Conservation (phyloP, 208 protist species). For the Phytomonas sp. region DNA sequence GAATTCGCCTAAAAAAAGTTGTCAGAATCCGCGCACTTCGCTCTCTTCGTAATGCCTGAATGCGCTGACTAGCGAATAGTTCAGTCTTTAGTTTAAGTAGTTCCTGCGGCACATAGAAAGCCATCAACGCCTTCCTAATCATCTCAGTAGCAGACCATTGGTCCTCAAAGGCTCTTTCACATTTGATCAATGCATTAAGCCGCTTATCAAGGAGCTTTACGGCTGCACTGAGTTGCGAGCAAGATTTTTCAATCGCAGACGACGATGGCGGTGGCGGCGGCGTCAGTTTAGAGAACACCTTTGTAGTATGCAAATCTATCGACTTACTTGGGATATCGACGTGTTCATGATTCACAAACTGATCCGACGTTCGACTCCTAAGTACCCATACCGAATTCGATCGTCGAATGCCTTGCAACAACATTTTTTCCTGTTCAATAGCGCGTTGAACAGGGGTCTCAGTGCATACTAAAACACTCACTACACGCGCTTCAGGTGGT, state of each 20-base stretch:
- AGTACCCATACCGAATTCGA: not conserved
- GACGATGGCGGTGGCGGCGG: conserved; percentile 16
- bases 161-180: conserved; percentile 56
- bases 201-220: conserved; percentile 48
- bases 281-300: conserved; percentile 8
- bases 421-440: not conserved
- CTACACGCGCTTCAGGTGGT: not conserved
- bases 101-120: conserved; percentile 53
- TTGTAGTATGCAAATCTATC: not conserved
- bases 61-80: conserved; percentile 20
- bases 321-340: not conserved
- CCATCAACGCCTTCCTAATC: conserved; percentile 35
- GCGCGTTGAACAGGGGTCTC: not conserved
- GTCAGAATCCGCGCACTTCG: conserved; percentile 42
- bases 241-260: conserved; percentile 19
- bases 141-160: conserved; percentile 57
- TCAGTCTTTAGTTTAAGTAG: conserved; percentile 35
- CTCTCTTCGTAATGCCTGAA: conserved; percentile 26
- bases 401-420: not conserved
- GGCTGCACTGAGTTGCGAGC: conserved; percentile 24
- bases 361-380: not conserved
- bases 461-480: not conserved
- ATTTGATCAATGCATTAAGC: conserved; percentile 37
- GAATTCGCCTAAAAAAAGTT: conserved; percentile 47
- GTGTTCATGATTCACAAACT: not conserved